phyloP scores from a whole-genome alignment of 2,329 filamentous ascomycete species.

The Endothia cerciana region DNA sequence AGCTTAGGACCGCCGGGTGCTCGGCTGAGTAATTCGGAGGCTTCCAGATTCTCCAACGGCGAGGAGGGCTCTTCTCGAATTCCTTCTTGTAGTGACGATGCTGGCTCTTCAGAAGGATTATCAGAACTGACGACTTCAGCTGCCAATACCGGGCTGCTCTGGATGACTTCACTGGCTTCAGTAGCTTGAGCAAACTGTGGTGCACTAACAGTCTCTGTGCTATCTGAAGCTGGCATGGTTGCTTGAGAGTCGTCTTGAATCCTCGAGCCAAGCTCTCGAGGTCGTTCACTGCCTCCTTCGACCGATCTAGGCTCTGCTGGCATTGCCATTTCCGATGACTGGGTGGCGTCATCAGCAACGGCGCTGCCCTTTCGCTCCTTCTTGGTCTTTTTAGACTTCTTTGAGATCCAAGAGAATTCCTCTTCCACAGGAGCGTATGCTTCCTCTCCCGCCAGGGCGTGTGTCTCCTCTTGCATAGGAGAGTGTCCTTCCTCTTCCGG shows the following conservation, averaged over 20 bases:
- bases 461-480: conserved; percentile 29
- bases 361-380: conserved; percentile 33
- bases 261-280: background rate
- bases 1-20: background rate
- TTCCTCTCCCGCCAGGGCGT: background rate
- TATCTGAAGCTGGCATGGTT: background rate
- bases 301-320: background rate
- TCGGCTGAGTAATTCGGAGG: background rate
- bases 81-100: background rate
- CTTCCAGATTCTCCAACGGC: background rate
- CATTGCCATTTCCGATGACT: conserved; percentile 5
- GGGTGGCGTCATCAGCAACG: background rate
- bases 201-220: background rate
- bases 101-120: background rate
- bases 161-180: background rate
- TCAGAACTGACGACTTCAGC: background rate
- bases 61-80: background rate
- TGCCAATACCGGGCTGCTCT: background rate
- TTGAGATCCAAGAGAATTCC: conserved; percentile 23
- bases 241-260: background rate
- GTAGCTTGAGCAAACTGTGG: background rate
- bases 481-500: conserved; percentile 28
- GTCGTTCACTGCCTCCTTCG: background rate
- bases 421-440: conserved; percentile 30
- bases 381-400: conserved; percentile 42